phyloP scores from a whole-genome alignment of 371 early-diverging fungal species.

The Catenaria anguillulae region DNA sequence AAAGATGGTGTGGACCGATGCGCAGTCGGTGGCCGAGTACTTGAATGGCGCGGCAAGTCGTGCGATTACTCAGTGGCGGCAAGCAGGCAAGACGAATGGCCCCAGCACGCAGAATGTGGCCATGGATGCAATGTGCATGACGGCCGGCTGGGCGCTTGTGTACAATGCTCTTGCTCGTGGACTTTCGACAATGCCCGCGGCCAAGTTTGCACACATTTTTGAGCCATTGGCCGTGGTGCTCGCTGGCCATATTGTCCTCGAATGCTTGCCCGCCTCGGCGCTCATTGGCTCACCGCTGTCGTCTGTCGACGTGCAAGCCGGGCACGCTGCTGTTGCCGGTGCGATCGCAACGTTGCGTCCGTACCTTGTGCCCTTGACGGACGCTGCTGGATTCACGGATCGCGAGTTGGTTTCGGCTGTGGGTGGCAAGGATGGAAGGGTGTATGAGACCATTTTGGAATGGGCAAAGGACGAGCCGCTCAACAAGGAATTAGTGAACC shows the following conservation, averaged over 20 bases:
- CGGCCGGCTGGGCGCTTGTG: constrained; percentile 1
- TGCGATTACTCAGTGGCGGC: no score
- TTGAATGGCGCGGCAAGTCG: neutral
- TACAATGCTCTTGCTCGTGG: neutral
- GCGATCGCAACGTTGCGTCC: neutral
- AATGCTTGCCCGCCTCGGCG: neutral
- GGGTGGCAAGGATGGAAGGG: neutral
- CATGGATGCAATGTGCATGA: no score
- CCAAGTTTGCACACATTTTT: neutral
- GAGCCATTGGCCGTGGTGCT: neutral
- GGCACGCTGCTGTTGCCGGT: neutral
- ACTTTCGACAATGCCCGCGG: neutral
- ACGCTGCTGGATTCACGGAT: neutral
- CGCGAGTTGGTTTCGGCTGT: constrained; percentile 1
- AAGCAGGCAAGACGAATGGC: no score
- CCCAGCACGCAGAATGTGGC: neutral
- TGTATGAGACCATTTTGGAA: neutral
- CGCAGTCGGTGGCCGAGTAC: neutral
- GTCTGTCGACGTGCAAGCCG: neutral
- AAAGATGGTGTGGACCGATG: neutral
- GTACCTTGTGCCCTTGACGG: neutral
- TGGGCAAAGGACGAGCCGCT: constrained; percentile 2
- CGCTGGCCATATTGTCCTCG: neutral
- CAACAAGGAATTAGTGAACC: neutral
- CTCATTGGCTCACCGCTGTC: neutral